A percentile compares a stretch with the other conserved stretches of the same genome.
Evolutionary conservation across 2,329 filamentous ascomycete genomes (phyloP).

Genomic region (Aplosporella prunicola): DNA sequence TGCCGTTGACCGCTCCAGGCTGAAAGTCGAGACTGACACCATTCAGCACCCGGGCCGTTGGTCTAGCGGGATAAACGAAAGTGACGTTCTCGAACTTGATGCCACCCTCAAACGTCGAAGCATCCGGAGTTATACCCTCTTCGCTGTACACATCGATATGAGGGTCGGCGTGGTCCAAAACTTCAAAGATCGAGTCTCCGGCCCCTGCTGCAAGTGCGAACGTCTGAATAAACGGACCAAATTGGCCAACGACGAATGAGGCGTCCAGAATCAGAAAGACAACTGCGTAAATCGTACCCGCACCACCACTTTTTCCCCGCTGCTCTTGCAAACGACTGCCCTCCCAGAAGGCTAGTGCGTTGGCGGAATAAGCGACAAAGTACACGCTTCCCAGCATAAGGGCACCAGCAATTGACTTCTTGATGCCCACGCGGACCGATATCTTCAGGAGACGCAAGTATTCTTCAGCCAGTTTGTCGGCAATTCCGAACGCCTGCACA

Average conservation of each 20-base stretch:
- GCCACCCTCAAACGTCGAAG: slow-evolving; percentile 17
- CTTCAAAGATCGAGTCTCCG: slow-evolving; percentile 35
- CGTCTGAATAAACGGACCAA: slow-evolving; percentile 53
- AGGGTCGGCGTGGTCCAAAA: slow-evolving; percentile 33
- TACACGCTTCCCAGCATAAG: slow-evolving; percentile 35
- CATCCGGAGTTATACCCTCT: slow-evolving; percentile 17
- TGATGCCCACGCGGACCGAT: slow-evolving; percentile 29
- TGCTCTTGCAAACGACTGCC: slow-evolving; percentile 20
- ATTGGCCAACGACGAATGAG: slow-evolving; percentile 52
- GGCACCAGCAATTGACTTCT: slow-evolving; percentile 32
- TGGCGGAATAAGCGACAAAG: slow-evolving; percentile 37
- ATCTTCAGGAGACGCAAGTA: slow-evolving; percentile 27
- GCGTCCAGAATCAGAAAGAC: slow-evolving; percentile 56
- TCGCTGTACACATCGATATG: slow-evolving; percentile 30
- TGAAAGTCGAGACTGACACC: slow-evolving; percentile 27
- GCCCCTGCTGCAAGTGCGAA: slow-evolving; percentile 46
- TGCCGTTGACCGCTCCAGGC: slow-evolving; percentile 34
- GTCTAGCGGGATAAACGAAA: slow-evolving; percentile 37
- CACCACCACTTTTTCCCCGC: slow-evolving; percentile 22
- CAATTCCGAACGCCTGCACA: slow-evolving; percentile 40
- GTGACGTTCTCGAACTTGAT: slow-evolving; percentile 36
- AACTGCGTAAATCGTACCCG: slow-evolving; percentile 51
- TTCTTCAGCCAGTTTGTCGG: slow-evolving; percentile 29
- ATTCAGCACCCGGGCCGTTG: slow-evolving; percentile 31
- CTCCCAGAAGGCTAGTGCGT: slow-evolving; percentile 38